These are phyloP conservation scores for Globisporangium okanoganense DNA, from an alignment of 352 stramenopile genomes.

Conservation along the genomic window DNA sequence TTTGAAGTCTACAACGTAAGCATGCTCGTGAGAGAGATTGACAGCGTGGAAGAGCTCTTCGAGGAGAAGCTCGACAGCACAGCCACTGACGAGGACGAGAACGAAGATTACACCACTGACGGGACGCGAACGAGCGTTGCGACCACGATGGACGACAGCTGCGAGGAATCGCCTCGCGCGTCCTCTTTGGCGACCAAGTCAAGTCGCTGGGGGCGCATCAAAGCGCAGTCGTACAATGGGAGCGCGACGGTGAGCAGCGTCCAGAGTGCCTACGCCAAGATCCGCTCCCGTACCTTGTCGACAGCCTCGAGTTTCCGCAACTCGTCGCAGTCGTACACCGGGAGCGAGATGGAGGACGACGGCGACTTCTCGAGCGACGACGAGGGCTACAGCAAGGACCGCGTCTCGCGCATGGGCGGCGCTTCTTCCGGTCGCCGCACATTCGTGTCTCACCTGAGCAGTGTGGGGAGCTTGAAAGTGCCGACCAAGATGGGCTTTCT, in stretches of 20 bases:
- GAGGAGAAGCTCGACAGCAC: conserved; percentile 9
- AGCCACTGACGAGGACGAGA: background rate
- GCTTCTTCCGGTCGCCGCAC: conserved; percentile 17
- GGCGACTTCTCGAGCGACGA: conserved; percentile 64
- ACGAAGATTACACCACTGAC: conserved; percentile 10
- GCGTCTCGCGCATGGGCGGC: conserved; percentile 20
- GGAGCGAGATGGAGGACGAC: conserved; percentile 23
- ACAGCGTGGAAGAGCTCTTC: background rate
- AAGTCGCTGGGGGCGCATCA: conserved; percentile 7
- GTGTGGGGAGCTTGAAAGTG: conserved; percentile 30
- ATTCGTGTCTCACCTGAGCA: conserved; percentile 23
- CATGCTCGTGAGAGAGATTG: background rate
- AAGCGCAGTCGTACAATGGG: conserved; percentile 12
- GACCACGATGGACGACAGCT: conserved; percentile 14
- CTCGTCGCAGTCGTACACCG: conserved; percentile 2
- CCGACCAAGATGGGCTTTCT: conserved; percentile 30
- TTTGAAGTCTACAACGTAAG: conserved; percentile 14
- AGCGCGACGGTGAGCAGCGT: conserved; percentile 2
- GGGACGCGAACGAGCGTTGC: conserved; percentile 13
- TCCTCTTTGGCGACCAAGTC: background rate
- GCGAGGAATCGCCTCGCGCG: conserved; percentile 10
- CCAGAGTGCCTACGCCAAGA: conserved; percentile 17
- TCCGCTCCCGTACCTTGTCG: conserved; percentile 16
- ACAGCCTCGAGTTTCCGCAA: conserved; percentile 5
- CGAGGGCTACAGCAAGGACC: conserved; percentile 33